Evolutionary conservation across 306 rosid species (phyloP).

Genomic region (Cicer judaicum): DNA sequence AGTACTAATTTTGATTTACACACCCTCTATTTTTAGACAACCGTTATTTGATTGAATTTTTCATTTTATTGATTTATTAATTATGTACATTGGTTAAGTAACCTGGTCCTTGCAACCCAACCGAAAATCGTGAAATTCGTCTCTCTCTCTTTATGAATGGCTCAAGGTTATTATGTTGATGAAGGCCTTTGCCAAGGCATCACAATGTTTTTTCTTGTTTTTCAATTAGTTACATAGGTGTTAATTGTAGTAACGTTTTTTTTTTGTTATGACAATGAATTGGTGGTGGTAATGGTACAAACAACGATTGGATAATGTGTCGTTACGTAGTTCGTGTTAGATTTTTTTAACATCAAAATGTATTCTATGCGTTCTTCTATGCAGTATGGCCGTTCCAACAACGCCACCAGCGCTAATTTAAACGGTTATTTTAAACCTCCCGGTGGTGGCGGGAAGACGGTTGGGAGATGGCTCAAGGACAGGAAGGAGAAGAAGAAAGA

Average conservation of each 20-base stretch:
- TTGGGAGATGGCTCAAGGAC: constrained; percentile 94
- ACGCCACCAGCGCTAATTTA: constrained; percentile 16
- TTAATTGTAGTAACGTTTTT: not conserved
- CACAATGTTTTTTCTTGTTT: constrained; percentile 11
- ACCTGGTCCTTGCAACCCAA: constrained; percentile 26
- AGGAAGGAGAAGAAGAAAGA: constrained; percentile 94
- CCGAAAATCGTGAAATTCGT: constrained; percentile 10
- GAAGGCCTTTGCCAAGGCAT: not conserved
- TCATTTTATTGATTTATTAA: not conserved
- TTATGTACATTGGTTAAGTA: not conserved
- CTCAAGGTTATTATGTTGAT: constrained; percentile 23
- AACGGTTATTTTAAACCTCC: constrained; percentile 47
- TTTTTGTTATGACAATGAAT: not conserved
- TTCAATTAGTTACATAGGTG: not conserved
- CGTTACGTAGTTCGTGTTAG: not conserved
- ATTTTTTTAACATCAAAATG: not conserved
- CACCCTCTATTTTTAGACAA: constrained; percentile 20
- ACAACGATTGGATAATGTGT: not conserved
- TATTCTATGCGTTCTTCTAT: constrained; percentile 9
- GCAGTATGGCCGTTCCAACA: constrained; percentile 66
- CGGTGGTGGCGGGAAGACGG: constrained; percentile 66
- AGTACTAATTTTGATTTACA: not conserved
- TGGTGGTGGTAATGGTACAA: not conserved
- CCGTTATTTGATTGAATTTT: not conserved
- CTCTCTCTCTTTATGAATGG: constrained; percentile 36